These are phyloP conservation scores for Exutisphaerella laricina DNA, from an alignment of 2,329 filamentous ascomycete species.

Conservation along the genomic window DNA sequence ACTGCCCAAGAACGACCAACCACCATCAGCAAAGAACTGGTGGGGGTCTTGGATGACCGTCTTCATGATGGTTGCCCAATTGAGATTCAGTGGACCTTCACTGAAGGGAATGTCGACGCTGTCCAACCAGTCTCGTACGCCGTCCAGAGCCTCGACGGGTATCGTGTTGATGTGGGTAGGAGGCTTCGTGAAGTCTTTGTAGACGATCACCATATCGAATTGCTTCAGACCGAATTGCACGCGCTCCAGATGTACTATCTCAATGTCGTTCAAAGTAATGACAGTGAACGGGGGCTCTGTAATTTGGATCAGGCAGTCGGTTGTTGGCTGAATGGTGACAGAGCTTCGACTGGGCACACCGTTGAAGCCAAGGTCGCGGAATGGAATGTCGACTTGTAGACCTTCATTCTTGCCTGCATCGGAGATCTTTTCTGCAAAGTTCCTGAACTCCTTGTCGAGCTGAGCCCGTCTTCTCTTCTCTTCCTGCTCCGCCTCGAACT, in stretches of 20 bases:
- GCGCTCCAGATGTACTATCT: constrained; percentile 91
- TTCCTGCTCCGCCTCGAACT: constrained; percentile 97
- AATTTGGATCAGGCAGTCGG: constrained; percentile 92
- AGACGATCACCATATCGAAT: constrained; percentile 97
- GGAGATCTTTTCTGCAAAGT: constrained; percentile 94
- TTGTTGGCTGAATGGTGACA: constrained; percentile 91
- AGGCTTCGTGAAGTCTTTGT: constrained; percentile 90
- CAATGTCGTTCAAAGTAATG: constrained; percentile 89
- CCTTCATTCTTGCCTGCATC: constrained; percentile 88
- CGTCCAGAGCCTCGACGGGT: constrained; percentile 87
- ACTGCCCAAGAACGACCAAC: constrained; percentile 85
- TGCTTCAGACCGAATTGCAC: constrained; percentile 97
- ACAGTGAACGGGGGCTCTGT: constrained; percentile 97
- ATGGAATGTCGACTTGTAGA: constrained; percentile 91
- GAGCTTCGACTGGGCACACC: constrained; percentile 95
- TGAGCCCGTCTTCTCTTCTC: constrained; percentile 86
- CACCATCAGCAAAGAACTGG: constrained; percentile 89
- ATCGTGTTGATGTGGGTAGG: constrained; percentile 97
- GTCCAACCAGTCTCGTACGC: constrained; percentile 97
- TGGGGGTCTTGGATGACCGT: constrained; percentile 92
- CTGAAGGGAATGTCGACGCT: constrained; percentile 90
- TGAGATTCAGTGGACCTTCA: constrained; percentile 93
- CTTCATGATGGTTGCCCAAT: constrained; percentile 99
- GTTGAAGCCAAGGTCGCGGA: constrained; percentile 92
- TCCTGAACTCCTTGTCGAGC: constrained; percentile 91